Evolutionary conservation across 768 basidiomycete genomes (phyloP).

Genomic region (Lactifluus pinguis): DNA sequence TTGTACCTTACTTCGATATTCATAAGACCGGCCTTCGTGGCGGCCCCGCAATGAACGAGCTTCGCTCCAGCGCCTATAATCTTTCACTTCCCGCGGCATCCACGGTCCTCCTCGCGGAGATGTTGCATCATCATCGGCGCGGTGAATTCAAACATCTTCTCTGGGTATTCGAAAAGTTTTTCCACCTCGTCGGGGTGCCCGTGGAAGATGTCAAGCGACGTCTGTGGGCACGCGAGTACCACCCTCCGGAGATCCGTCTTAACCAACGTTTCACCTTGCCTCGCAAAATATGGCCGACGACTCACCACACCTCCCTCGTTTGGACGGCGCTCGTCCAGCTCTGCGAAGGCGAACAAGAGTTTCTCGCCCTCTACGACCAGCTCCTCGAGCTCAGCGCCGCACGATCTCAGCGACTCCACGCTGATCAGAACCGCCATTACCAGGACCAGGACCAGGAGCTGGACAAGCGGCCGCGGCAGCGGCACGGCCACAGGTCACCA

Average conservation of each 20-base stretch:
- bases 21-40: constrained; percentile 12
- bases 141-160: constrained; percentile 12
- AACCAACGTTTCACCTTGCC: constrained; percentile 4
- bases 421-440: background rate
- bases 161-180: constrained; percentile 40
- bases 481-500: no score
- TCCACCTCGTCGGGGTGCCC: constrained; percentile 47
- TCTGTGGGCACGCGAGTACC: constrained; percentile 4
- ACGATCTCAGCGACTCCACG: background rate
- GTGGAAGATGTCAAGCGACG: background rate
- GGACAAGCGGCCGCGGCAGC: no score
- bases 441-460: background rate
- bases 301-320: constrained; percentile 29
- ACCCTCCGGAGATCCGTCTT: background rate
- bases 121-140: constrained; percentile 18
- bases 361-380: constrained; percentile 36
- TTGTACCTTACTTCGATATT: constrained; percentile 17
- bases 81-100: background rate
- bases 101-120: constrained; percentile 22
- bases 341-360: constrained; percentile 16
- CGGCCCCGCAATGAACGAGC: background rate
- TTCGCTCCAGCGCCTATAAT: constrained; percentile 8
- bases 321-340: constrained; percentile 28
- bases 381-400: constrained; percentile 25
- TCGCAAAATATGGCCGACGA: constrained; percentile 27